Evolutionary conservation across 768 basidiomycete genomes (phyloP).

Genomic region (Serendipita sp.): DNA sequence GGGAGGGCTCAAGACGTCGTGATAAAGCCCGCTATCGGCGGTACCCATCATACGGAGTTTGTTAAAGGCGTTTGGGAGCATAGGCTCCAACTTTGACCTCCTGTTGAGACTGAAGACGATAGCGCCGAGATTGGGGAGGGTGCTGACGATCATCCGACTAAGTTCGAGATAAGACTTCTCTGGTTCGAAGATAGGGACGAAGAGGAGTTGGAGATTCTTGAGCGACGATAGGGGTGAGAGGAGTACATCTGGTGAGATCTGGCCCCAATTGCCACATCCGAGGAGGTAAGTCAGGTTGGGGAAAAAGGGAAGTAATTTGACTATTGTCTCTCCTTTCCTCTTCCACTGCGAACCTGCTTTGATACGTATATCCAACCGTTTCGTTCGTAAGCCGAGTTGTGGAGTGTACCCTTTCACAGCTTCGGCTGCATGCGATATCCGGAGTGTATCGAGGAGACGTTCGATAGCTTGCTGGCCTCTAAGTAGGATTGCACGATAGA

Average conservation of each 20-base stretch:
- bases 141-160: background rate
- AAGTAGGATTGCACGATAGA: background rate
- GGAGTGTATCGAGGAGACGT: background rate
- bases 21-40: background rate
- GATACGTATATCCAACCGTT: background rate
- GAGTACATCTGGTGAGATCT: background rate
- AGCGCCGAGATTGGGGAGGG: background rate
- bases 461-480: background rate
- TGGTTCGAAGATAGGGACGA: background rate
- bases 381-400: background rate
- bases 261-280: background rate
- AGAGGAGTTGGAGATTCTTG: background rate
- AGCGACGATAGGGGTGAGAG: background rate
- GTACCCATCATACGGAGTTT: background rate
- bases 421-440: background rate
- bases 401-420: background rate
- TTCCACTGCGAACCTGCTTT: background rate
- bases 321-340: background rate
- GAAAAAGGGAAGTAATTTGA: background rate
- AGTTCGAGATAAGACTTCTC: background rate
- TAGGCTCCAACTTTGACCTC: background rate
- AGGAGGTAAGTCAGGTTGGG: background rate
- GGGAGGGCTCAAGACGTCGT: background rate
- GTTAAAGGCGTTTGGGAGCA: background rate
- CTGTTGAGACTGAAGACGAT: background rate